These are phyloP conservation scores for Globisporangium recalcitrans DNA, from an alignment of 352 stramenopile species.

Conservation along the genomic window DNA sequence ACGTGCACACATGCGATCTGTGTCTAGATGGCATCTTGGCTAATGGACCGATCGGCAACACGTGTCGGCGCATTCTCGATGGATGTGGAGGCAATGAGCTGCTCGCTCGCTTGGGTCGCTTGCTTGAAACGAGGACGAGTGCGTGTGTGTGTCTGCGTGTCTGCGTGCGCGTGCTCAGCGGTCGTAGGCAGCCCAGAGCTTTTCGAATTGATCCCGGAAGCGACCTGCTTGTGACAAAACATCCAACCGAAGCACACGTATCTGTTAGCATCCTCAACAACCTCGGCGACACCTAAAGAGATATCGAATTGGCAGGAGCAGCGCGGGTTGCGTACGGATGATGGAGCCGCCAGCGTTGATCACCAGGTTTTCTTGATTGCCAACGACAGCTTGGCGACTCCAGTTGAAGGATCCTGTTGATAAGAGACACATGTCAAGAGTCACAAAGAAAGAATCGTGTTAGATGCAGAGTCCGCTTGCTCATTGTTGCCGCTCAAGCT, in stretches of 20 bases:
- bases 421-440: not conserved
- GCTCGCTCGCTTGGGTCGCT: not conserved
- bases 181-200: constrained; percentile 57
- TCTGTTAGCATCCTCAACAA: not conserved
- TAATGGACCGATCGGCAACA: not conserved
- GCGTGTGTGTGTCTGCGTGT: no score
- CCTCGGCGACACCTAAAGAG: not conserved
- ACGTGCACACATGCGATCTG: constrained; percentile 1
- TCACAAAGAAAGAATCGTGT: not conserved
- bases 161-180: constrained; percentile 21
- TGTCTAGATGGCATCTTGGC: not conserved
- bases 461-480: not conserved
- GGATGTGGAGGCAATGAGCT: not conserved
- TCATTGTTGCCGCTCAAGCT: not conserved
- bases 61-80: no score
- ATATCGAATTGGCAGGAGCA: not conserved
- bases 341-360: constrained; percentile 46
- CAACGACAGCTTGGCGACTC: constrained; percentile 60
- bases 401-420: constrained; percentile 62
- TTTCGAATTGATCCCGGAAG: constrained; percentile 56
- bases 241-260: not conserved
- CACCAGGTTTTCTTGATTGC: constrained; percentile 64
- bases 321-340: constrained; percentile 26
- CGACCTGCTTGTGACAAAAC: constrained; percentile 22
- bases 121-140: not conserved